phyloP scores from a whole-genome alignment of 2,329 filamentous ascomycete species.

The Penicillium sp. region DNA sequence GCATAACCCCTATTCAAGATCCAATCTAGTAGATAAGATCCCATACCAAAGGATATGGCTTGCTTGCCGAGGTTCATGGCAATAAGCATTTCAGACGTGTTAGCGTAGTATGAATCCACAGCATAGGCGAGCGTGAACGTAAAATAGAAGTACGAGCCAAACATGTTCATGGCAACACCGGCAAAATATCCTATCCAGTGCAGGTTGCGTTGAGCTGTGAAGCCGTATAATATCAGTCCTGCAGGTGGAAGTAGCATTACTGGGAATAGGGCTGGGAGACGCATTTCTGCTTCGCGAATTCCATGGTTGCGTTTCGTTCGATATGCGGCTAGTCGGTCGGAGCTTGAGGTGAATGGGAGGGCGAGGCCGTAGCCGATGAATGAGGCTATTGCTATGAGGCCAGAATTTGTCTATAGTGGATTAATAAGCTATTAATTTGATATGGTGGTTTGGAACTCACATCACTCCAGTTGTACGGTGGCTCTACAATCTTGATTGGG shows the following conservation, averaged over 20 bases:
- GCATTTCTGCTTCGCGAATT: slow-evolving; percentile 46
- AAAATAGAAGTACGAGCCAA: slow-evolving; percentile 56
- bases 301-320: slow-evolving; percentile 39
- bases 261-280: slow-evolving; percentile 35
- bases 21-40: slow-evolving; percentile 54
- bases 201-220: slow-evolving; percentile 31
- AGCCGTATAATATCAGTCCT: slow-evolving; percentile 33
- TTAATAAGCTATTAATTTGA: background rate
- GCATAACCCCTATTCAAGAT: slow-evolving; percentile 51
- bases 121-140: slow-evolving; percentile 62
- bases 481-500: slow-evolving; percentile 47
- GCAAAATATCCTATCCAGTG: slow-evolving; percentile 49
- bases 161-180: slow-evolving; percentile 52
- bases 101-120: slow-evolving; percentile 59
- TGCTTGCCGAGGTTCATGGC: slow-evolving; percentile 61
- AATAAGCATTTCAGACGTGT: slow-evolving; percentile 64
- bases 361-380: slow-evolving; percentile 41
- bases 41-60: slow-evolving; percentile 56
- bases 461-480: slow-evolving; percentile 49
- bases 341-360: slow-evolving; percentile 47
- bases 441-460: slow-evolving; percentile 21
- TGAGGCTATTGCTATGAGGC: slow-evolving; percentile 47
- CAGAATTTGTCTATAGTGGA: slow-evolving; percentile 39
- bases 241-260: slow-evolving; percentile 32
- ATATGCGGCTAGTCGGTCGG: slow-evolving; percentile 40